These are phyloP conservation scores for Trypanosoma lewisi DNA, from an alignment of 208 protist genomes.

Conservation along the genomic window DNA sequence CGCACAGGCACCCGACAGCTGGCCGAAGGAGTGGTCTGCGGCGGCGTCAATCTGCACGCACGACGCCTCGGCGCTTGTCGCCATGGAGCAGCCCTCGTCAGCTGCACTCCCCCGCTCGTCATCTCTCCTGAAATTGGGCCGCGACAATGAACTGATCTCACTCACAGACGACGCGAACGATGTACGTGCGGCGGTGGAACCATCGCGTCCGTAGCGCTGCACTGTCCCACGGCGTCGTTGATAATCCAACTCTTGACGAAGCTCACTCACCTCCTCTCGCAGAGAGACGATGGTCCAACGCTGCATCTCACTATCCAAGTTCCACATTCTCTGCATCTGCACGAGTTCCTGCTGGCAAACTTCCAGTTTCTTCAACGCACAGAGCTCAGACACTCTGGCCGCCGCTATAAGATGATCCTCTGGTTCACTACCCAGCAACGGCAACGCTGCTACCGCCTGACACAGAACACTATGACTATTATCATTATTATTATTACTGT, in stretches of 20 bases:
- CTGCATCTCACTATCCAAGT: neutral
- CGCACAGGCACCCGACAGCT: neutral
- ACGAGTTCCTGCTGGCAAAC: constrained; percentile 16
- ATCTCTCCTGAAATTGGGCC: neutral
- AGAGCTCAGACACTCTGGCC: constrained; percentile 5
- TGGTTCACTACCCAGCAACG: neutral
- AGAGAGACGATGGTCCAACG: constrained; percentile 7
- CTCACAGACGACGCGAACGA: neutral
- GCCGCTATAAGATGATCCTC: neutral
- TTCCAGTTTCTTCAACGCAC: constrained; percentile 4
- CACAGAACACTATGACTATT: neutral
- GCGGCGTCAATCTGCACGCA: neutral
- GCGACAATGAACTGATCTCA: neutral
- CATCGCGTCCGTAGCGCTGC: neutral
- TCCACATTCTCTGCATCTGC: constrained; percentile 12
- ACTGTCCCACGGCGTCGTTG: neutral
- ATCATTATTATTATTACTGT: neutral
- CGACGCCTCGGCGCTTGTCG: neutral
- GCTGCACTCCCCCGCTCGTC: neutral
- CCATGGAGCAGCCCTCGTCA: neutral
- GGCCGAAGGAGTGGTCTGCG: neutral
- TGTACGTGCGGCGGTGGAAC: neutral
- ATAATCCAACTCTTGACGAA: neutral
- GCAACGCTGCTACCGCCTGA: neutral
- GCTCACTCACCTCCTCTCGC: neutral